Conservation (phyloP, 2,329 filamentous ascomycete species). For the Clarireedia homoeocarpa region DNA sequence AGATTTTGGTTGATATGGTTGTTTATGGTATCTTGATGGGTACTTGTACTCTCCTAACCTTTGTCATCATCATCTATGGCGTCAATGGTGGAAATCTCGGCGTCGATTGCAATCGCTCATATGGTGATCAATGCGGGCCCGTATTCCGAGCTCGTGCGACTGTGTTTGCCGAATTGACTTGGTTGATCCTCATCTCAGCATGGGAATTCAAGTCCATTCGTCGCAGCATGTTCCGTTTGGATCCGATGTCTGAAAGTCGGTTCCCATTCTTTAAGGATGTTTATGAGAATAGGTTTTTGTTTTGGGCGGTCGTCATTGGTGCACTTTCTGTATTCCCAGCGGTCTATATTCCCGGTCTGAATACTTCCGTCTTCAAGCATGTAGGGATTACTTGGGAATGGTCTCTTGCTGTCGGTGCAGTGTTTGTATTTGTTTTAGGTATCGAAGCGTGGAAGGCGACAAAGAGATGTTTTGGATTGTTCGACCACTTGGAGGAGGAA, state of each 20-base stretch:
- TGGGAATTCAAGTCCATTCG: slow-evolving; percentile 73
- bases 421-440: slow-evolving; percentile 54
- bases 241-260: slow-evolving; percentile 50
- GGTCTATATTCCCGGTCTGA: slow-evolving; percentile 62
- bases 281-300: slow-evolving; percentile 66
- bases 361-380: slow-evolving; percentile 58
- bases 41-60: slow-evolving; percentile 54
- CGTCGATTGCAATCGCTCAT: slow-evolving; percentile 50
- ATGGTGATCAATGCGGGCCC: slow-evolving; percentile 46
- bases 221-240: slow-evolving; percentile 67
- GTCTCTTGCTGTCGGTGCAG: slow-evolving; percentile 55
- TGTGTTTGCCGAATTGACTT: slow-evolving; percentile 66
- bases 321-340: slow-evolving; percentile 51
- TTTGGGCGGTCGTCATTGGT: slow-evolving; percentile 53
- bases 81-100: slow-evolving; percentile 49
- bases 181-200: slow-evolving; percentile 68
- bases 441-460: slow-evolving; percentile 60
- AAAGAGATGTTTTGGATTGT: slow-evolving; percentile 40
- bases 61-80: slow-evolving; percentile 57
- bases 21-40: slow-evolving; percentile 76
- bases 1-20: slow-evolving; percentile 72
- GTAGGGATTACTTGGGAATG: slow-evolving; percentile 61
- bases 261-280: slow-evolving; percentile 59
- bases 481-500: background rate
- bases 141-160: slow-evolving; percentile 67